Base-by-base conservation (phyloP, 371 early-diverging fungal genomes). In the Lichtheimia ornata region DNA sequence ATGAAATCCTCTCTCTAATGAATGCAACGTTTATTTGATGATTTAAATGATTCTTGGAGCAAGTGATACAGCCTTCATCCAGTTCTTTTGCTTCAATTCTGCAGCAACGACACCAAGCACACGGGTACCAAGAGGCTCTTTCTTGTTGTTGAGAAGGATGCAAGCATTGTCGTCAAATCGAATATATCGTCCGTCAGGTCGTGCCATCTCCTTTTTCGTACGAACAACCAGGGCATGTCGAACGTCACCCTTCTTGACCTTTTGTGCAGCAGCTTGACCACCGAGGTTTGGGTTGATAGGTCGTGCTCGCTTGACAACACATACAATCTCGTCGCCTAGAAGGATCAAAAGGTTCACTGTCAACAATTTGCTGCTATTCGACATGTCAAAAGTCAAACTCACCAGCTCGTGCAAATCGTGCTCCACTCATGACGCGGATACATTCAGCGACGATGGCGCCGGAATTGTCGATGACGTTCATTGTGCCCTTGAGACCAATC, bases 91-190 rank as follows among this genome's bases (percentile, higher is more conserved):
- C 65, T 94, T 82, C 59, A 94, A 79, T 76, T 98, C 98, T 18
- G 87, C 88, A 24, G 95, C 88, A 24, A 98, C 91, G 27, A 93
- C 89, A 49, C 98, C 97, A 56, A 96, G 73, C 20, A 98, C 90
- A 68, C 98, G 87, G 62, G 94, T 97, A 35, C 97, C 97, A 43
- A 97, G 79, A 35, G 97, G 97, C 74, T 96, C 94, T 63, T 91
- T 91, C 71, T 91, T 89, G 79, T 91, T 93, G 76, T 95, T 95
- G 61, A 97, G 82, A 72, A 98, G 88, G 61, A 98, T 94, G 63
- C 92, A 93, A 35, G 99, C 99, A 70, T 98, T 98, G 71, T 98
- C 99, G 66, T 97, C 99, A 64, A 98, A 98, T 30, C 89, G 85
- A 56, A 97, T 88, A 54, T 91, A 93, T 49, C 94, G 89, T 53